Base-by-base conservation (phyloP, 129 eudicot species). In the Escallonia herrerae region DNA sequence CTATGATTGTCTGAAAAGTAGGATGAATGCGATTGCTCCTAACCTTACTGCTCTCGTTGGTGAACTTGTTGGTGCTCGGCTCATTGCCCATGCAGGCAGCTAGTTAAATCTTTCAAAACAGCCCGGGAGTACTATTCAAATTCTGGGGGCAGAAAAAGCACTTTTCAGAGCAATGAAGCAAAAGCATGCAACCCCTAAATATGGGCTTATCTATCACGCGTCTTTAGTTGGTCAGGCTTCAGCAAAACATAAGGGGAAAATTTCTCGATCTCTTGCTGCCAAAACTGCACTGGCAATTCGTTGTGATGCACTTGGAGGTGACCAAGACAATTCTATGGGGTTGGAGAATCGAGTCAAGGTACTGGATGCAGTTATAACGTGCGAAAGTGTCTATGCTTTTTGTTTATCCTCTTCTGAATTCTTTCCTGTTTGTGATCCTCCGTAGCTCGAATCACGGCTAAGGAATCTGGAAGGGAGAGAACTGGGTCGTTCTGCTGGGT, bases 391-490 rank as follows among this genome's bases (percentile, higher is more conserved):
- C 0, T 5, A 5, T 2, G 6, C 1, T 45, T 45, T 45, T 45
- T 8, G 49, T 45, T 45, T 5, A 5, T 45, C 49, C 9, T 45
- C 33, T 0, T 22, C 33, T n/a, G n/a, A 22, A 22, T 22, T 1
- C 33, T 22, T 22, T 22, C 33, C 33, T 22, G 33, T 22, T 22
- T 22, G 33, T 22, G 33, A n/a, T 53, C 14, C 14, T 53, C 2
- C 63, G 38, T 69, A 90, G 97, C 88, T 90, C 70, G 97, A 90
- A 77, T 90, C 95, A 43, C 80, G 97, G 11, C 56, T 90, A 51
- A 81, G 97, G 75, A 81, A 44, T 76, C 82, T 90, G 60, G 97
- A 90, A 81, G 95, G 95, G 10, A 68, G 76, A 69, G 95, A 90
- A 56, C 78, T 90, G 63, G 80, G 90, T 3, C 86, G 83, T n/a